Evolutionary conservation across 768 basidiomycete genomes (phyloP), one percentile per base, ranked within the genome.

Genomic region (Calocera viscosa): DNA sequence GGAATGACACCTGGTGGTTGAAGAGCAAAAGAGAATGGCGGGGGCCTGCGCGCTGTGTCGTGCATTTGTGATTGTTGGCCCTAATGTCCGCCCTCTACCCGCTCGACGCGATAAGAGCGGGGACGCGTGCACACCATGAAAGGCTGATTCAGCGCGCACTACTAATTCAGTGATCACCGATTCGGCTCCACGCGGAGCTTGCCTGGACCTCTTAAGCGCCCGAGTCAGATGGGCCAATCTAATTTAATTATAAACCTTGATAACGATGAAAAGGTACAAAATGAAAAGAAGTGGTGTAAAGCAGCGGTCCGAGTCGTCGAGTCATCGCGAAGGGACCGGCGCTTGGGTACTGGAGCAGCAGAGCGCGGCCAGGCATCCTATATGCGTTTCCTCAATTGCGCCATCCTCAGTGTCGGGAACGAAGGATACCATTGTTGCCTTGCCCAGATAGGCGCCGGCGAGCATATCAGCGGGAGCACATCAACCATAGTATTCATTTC

Each of bases 71-170:
- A 10, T 16, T 12, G 30, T 60, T 60, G 43, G 43, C 43, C n/a
- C 53, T 60, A 60, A 60, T 60, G 53, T 60, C 53, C 53, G 53
- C 53, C 53, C 53, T 60, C 26, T 28, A 60, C 53, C 53, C 53
- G 53, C 53, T 10, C 16, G 14, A 30, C 53, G 30, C 11, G 53
- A 60, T 60, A 60, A 60, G 53, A 19, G 43, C n/a, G 43, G 16
- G 53, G 30, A 2, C 14, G 26, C 53, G 53, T 26, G 53, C 26
- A 10, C 24, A 16, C 24, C 16, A 32, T 32, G 24, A 10, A 26
- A 60, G 14, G 30, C 30, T 26, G 26, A 32, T 16, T 60, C 53
- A 60, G 53, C 53, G 10, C 24, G 7, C 8, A 7, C 16, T 7
- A 7, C 43, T n/a, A n/a, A 47, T 47, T 47, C 43, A 17, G 24